A percentile compares a stretch with the other conserved stretches of the same genome.
Evolutionary conservation across 352 stramenopile species (phyloP).

Genomic region (Globisporangium cederbergense): DNA sequence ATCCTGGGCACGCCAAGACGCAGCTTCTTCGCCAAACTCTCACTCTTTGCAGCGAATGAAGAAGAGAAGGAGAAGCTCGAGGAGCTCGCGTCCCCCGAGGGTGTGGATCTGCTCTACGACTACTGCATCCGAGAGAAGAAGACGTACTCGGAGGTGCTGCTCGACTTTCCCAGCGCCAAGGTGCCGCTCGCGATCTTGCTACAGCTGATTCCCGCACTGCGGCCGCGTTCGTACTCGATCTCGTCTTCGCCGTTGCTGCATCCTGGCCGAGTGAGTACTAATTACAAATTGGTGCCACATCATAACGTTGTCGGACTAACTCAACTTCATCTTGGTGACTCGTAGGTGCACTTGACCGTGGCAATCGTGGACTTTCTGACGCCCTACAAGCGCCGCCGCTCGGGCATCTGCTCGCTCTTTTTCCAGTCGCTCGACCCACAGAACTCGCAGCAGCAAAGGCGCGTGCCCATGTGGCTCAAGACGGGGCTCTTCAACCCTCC

Average conservation of each 20-base stretch:
- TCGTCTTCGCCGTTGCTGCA: conserved; percentile 74
- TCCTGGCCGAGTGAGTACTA: conserved; percentile 21
- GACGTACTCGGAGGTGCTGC: conserved; percentile 85
- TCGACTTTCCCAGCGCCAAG: conserved; percentile 80
- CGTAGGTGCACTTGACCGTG: conserved; percentile 74
- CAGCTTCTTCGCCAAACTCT: conserved; percentile 86
- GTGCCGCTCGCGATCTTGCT: conserved; percentile 73
- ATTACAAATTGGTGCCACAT: not conserved
- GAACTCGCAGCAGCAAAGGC: conserved; percentile 21
- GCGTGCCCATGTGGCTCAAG: conserved; percentile 86
- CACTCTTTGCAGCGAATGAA: conserved; percentile 68
- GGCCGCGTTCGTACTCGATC: conserved; percentile 91
- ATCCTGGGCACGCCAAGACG: conserved; percentile 84
- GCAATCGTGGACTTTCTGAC: conserved; percentile 90
- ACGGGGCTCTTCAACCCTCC: conserved; percentile 74
- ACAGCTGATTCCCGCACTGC: conserved; percentile 79
- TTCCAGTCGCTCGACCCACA: conserved; percentile 55
- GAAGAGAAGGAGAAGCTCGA: conserved; percentile 92
- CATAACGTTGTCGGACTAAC: not conserved
- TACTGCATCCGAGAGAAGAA: conserved; percentile 92
- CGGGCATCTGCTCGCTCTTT: conserved; percentile 83
- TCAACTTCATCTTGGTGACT: not conserved
- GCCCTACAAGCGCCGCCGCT: conserved; percentile 82
- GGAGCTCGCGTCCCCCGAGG: conserved; percentile 84
- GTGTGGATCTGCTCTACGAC: conserved; percentile 90